These are phyloP conservation scores for Prunus fruticosa DNA, from an alignment of 306 rosid species.

Conservation along the genomic window DNA sequence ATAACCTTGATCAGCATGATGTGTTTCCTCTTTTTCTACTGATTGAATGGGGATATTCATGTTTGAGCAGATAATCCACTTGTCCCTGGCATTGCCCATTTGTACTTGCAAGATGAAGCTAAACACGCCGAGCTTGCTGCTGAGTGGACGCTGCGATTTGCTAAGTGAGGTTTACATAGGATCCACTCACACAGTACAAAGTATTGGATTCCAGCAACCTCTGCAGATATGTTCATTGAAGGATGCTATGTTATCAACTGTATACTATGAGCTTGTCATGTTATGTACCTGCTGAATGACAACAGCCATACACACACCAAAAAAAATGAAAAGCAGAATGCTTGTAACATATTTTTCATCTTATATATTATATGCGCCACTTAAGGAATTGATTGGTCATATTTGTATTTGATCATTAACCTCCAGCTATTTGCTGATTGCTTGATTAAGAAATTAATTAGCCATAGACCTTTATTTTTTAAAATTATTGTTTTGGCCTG, in stretches of 20 bases:
- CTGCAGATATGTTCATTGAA: neutral
- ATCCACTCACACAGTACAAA: neutral
- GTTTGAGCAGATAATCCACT: slow-evolving; percentile 60
- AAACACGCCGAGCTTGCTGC: slow-evolving; percentile 79
- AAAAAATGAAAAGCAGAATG: neutral
- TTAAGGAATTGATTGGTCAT: too few species aligned
- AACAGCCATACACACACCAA: neutral
- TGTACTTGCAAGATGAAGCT: slow-evolving; percentile 67
- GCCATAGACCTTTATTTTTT: too few species aligned
- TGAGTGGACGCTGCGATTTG: slow-evolving; percentile 85
- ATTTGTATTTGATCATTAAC: too few species aligned
- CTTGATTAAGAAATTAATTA: too few species aligned
- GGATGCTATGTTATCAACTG: neutral
- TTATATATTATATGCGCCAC: neutral
- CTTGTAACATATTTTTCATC: neutral
- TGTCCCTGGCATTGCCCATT: slow-evolving; percentile 65
- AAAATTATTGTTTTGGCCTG: too few species aligned
- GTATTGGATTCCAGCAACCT: neutral
- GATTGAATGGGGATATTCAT: slow-evolving; percentile 5
- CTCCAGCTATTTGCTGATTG: too few species aligned
- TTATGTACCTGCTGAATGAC: neutral
- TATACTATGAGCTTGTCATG: neutral
- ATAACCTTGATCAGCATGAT: neutral
- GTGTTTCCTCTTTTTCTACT: slow-evolving; percentile 5
- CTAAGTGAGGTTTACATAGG: slow-evolving; percentile 48